Base-by-base conservation (phyloP, 495 filamentous ascomycete genomes). In the Xylaria venustula region DNA sequence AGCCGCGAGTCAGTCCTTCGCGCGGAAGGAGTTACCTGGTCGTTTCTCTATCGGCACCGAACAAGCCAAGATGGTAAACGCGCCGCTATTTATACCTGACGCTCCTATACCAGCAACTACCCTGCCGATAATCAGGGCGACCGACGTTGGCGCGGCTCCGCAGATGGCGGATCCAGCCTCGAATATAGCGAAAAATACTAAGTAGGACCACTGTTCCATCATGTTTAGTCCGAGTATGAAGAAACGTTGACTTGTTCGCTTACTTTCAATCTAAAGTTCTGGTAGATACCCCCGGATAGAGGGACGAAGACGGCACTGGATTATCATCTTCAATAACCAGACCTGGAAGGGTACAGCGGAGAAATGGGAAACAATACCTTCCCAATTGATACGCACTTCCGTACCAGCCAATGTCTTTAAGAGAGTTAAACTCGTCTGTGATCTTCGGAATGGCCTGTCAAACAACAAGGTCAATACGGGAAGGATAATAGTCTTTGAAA, bases 351-450 rank as follows among this genome's bases (percentile, higher is more conserved):
- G 37, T n/a, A 41, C n/a, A 6, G 15, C 7, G n/a, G n/a, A 14
- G 37, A 3, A 11, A 41, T 41, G 37, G n/a, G 37, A 14, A 23
- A 44, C n/a, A 30, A 36, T 50, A 68, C 65, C 56, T 63, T 20
- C 63, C 65, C 4, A 72, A 65, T 14, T 67, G 62, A 40, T 72
- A 72, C 5, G 69, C 67, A 23, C 62, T 55, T 3, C 75, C 81
- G 62, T 85, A 86, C 84, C 82, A 86, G 40, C 81, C 77, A 26
- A 83, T 71, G 58, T 84, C 80, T 0, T 46, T 37, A 20, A 79
- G 63, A 2, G 78, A 77, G 36, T 76, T 63, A 55, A 80, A 80
- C 25, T 80, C 73, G 56, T 61, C 64, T 3, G 76, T 72, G 54
- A 79, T 79, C n/a, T 32, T 26, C 0, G 64, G 64, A 4, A 60